Conservation (phyloP, 73 alveolate genomes). For the Uronychia setigera region DNA sequence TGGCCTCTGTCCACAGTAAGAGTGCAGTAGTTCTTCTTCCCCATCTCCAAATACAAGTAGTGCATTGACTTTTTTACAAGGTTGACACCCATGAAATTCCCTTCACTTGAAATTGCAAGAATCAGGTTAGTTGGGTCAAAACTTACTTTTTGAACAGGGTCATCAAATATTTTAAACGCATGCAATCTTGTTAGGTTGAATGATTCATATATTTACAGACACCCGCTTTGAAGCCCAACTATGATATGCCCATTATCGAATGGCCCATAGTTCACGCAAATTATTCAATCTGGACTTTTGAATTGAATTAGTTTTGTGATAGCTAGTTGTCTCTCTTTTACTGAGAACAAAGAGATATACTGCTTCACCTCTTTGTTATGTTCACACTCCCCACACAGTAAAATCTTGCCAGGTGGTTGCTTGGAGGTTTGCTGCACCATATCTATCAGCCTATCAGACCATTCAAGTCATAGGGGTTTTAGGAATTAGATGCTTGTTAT, state of each 20-base stretch:
- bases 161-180: background rate
- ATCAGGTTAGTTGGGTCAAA: conserved; percentile 45
- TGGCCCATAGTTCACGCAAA: conserved; percentile 31
- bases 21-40: conserved; percentile 43
- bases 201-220: conserved; percentile 7
- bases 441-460: background rate
- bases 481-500: background rate
- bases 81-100: conserved; percentile 15
- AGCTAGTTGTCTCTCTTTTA: background rate
- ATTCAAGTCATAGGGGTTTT: background rate
- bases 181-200: background rate
- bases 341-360: background rate
- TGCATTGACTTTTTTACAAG: conserved; percentile 27
- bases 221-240: conserved; percentile 23
- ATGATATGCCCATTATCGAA: conserved; percentile 46
- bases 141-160: background rate
- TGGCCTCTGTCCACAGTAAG: conserved; percentile 17
- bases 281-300: background rate
- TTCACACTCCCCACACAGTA: background rate
- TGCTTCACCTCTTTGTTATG: background rate
- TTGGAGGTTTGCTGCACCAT: background rate
- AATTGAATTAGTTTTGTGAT: background rate
- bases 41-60: conserved; percentile 38
- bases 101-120: conserved; percentile 6
- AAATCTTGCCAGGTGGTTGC: background rate